phyloP scores from a whole-genome alignment of 495 filamentous ascomycete genomes.

The Aspergillus conjunctus region DNA sequence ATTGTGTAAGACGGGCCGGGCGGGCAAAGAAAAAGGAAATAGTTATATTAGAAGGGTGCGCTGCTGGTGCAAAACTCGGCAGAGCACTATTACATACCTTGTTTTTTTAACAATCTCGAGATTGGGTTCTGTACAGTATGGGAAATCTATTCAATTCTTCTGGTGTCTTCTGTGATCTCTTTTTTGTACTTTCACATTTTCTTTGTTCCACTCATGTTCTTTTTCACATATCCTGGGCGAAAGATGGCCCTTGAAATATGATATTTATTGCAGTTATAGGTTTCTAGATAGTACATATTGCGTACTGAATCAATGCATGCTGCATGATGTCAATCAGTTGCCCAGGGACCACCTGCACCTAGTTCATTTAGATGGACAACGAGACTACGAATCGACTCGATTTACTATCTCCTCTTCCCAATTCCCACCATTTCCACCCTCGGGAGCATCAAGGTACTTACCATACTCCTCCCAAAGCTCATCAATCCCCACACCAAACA shows the following conservation, averaged over 20 bases:
- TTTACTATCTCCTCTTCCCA: slow-evolving; percentile 39
- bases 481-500: slow-evolving; percentile 65
- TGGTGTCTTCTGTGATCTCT: slow-evolving; percentile 37
- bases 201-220: slow-evolving; percentile 9
- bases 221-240: background rate
- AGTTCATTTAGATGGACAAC: background rate
- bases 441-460: slow-evolving; percentile 35
- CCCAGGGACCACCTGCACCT: background rate
- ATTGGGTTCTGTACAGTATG: slow-evolving; percentile 50
- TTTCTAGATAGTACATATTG: slow-evolving; percentile 30
- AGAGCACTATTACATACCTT: slow-evolving; percentile 19
- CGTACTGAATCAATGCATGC: slow-evolving; percentile 33
- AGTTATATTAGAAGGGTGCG: slow-evolving; percentile 21
- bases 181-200: slow-evolving; percentile 29
- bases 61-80: slow-evolving; percentile 9
- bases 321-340: slow-evolving; percentile 19
- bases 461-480: slow-evolving; percentile 78
- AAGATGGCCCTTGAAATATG: slow-evolving; percentile 1
- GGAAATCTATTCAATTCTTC: slow-evolving; percentile 43
- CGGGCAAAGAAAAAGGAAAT: slow-evolving; percentile 18
- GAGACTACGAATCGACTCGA: slow-evolving; percentile 9
- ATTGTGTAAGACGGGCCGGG: slow-evolving; percentile 57
- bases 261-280: slow-evolving; percentile 6
- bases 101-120: slow-evolving; percentile 35
- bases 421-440: slow-evolving; percentile 20